Percentiles rank a stretch among this genome's conserved stretches.
These are phyloP conservation scores for Zygoascus sp. DNA, from an alignment of 1,139 yeast species.

Conservation along the genomic window DNA sequence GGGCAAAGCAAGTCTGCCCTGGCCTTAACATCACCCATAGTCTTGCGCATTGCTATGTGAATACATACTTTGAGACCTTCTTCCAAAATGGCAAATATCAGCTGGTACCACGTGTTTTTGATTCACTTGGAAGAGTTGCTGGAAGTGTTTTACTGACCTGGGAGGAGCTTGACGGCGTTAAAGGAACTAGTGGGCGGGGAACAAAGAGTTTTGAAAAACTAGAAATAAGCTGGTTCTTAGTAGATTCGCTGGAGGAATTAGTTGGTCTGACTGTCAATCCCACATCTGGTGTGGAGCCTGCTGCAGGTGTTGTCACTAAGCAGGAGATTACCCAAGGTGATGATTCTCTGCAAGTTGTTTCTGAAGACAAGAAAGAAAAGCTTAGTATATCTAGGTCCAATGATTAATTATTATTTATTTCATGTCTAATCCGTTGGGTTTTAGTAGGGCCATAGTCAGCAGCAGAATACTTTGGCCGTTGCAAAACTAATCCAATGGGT, in stretches of 20 bases:
- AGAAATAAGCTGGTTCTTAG: constrained; percentile 38
- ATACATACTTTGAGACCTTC: constrained; percentile 33
- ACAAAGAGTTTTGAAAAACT: constrained; percentile 47
- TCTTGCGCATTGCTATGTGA: constrained; percentile 34
- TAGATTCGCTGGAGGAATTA: background rate
- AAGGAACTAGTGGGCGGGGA: constrained; percentile 58
- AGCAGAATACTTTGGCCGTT: too few species aligned
- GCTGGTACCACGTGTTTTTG: constrained; percentile 6
- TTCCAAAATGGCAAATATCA: constrained; percentile 2
- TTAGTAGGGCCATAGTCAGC: too few species aligned
- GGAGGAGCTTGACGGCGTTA: constrained; percentile 66
- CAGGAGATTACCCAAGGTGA: too few species aligned
- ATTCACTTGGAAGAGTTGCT: constrained; percentile 5
- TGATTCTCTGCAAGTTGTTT: too few species aligned
- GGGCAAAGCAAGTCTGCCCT: constrained; percentile 10
- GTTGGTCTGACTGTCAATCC: too few species aligned
- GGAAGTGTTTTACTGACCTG: constrained; percentile 39
- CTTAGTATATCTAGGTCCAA: too few species aligned
- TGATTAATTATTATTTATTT: too few species aligned
- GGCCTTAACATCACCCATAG: constrained; percentile 21
- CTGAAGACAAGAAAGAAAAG: too few species aligned
- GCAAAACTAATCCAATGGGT: too few species aligned
- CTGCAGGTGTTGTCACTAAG: too few species aligned
- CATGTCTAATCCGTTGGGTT: too few species aligned
- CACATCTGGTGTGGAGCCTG: too few species aligned